Percentiles rank a stretch among this genome's conserved stretches.
phyloP scores from a whole-genome alignment of 2,329 filamentous ascomycete species.

The Escovopsis sp. region DNA sequence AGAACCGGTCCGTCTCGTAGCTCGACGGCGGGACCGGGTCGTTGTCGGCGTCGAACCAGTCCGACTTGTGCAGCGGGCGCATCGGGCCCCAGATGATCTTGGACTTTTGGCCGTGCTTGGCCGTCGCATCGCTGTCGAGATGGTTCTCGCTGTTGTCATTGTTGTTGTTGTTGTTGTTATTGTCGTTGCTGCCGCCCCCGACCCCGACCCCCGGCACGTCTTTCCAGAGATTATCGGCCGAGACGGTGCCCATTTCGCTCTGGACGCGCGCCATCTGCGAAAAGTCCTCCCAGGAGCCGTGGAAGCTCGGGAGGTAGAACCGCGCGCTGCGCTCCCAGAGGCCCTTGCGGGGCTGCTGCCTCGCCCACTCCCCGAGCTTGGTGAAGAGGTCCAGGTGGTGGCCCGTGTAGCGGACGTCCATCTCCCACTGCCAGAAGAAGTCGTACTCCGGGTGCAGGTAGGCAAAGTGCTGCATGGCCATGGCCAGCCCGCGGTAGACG shows the following conservation, averaged over 20 bases:
- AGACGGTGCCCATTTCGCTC: slow-evolving; percentile 52
- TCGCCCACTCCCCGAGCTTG: slow-evolving; percentile 55
- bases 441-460: slow-evolving; percentile 80
- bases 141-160: slow-evolving; percentile 11
- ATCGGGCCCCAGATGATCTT: slow-evolving; percentile 74
- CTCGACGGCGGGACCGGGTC: slow-evolving; percentile 55
- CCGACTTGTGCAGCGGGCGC: slow-evolving; percentile 49
- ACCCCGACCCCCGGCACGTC: slow-evolving; percentile 28
- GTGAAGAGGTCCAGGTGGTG: slow-evolving; percentile 68
- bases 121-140: slow-evolving; percentile 20
- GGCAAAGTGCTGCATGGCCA: slow-evolving; percentile 91
- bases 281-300: slow-evolving; percentile 70
- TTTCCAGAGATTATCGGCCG: slow-evolving; percentile 53
- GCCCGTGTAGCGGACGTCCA: slow-evolving; percentile 81
- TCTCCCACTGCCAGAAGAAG: slow-evolving; percentile 90
- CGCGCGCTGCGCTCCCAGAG: slow-evolving; percentile 68
- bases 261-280: slow-evolving; percentile 58
- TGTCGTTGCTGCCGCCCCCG: neutral
- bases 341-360: slow-evolving; percentile 60
- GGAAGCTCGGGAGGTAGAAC: slow-evolving; percentile 63
- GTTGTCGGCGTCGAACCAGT: slow-evolving; percentile 59
- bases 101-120: slow-evolving; percentile 10
- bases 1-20: slow-evolving; percentile 66
- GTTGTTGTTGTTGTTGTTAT: too few species aligned
- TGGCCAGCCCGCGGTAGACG: slow-evolving; percentile 81